Base-by-base conservation (phyloP, 345 rosid species). In the Pistacia atlantica region DNA sequence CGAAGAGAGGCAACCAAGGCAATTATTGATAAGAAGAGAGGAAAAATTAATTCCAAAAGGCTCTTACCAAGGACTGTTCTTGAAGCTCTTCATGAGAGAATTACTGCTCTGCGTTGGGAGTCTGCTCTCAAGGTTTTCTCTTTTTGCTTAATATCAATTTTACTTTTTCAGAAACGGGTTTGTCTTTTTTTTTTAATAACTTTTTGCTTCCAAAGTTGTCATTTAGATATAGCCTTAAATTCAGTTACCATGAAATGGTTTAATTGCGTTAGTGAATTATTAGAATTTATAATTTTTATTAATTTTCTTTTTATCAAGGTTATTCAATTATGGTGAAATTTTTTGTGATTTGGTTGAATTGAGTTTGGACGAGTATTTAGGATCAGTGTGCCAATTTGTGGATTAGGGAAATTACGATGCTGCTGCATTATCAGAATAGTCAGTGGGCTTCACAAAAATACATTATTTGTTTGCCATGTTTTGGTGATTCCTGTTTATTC, bases 21-120 rank as follows among this genome's bases (percentile, higher is more conserved):
- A 7, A 48, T 85, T n/a, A 88, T 95, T 33, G 98, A 95, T 84
- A 95, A 87, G 84, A 95, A 91, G 87, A 79, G 82, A 79, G 93
- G 92, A 2, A 84, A 82, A 2, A 83, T 67, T 59, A 89, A 87
- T 81, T 93, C 98, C 18, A 90, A 89, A 83, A 90, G 83, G 69
- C 82, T 95, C 74, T 92, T 90, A 54, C 98, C 98, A 0, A 82
- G 81, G 80, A 93, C 97, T 2, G 93, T 95, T 37, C 95, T 95
- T 18, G 97, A 95, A 79, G 88, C 95, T 74, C 97, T 95, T 78
- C 91, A 89, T 66, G 98, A 95, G 54, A 77, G 97, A 69, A 89
- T 93, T 61, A 89, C 94, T 10, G 97, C 97, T 74, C 80, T 90
- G 76, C 93, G 95, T 0, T 95, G 98, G 98, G 92, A 90, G 70